phyloP scores from a whole-genome alignment of 345 rosid species.

The Reutealis trisperma region DNA sequence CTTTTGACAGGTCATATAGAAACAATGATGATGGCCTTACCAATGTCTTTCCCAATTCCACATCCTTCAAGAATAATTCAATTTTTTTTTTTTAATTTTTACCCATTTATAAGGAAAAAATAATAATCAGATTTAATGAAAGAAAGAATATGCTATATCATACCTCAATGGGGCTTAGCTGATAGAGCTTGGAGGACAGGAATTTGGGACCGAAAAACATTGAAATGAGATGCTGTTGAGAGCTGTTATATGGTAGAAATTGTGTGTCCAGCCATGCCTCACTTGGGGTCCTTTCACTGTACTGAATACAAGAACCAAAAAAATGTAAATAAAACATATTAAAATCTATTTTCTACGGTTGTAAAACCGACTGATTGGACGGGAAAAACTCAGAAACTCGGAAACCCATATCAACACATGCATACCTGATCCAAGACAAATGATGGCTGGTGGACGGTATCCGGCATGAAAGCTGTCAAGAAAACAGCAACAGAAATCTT shows the following conservation, averaged over 20 bases:
- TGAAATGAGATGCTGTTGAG: neutral
- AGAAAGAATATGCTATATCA: no score
- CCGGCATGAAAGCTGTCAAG: slow-evolving; percentile 29
- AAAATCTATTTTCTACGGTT: no score
- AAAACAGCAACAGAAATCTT: slow-evolving; percentile 30
- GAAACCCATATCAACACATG: no score
- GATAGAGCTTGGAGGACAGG: slow-evolving; percentile 25
- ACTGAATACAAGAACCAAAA: neutral
- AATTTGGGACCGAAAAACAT: slow-evolving; percentile 28
- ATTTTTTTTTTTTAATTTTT: no score
- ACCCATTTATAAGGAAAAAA: no score
- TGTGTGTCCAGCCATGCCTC: slow-evolving; percentile 37
- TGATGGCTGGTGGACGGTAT: slow-evolving; percentile 8
- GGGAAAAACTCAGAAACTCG: no score
- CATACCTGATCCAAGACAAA: slow-evolving; percentile 25
- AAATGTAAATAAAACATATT: no score
- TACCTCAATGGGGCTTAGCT: slow-evolving; percentile 15
- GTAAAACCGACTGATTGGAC: no score
- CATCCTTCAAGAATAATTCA: slow-evolving; percentile 8
- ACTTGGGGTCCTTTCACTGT: neutral
- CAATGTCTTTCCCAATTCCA: slow-evolving; percentile 20
- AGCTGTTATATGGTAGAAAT: slow-evolving; percentile 16
- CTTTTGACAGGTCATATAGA: neutral
- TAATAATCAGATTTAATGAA: no score
- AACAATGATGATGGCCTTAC: slow-evolving; percentile 21